A percentile compares a stretch with the other conserved stretches of the same genome.
Evolutionary conservation across 305 asterid species (phyloP).

Genomic region (Lippia alba): DNA sequence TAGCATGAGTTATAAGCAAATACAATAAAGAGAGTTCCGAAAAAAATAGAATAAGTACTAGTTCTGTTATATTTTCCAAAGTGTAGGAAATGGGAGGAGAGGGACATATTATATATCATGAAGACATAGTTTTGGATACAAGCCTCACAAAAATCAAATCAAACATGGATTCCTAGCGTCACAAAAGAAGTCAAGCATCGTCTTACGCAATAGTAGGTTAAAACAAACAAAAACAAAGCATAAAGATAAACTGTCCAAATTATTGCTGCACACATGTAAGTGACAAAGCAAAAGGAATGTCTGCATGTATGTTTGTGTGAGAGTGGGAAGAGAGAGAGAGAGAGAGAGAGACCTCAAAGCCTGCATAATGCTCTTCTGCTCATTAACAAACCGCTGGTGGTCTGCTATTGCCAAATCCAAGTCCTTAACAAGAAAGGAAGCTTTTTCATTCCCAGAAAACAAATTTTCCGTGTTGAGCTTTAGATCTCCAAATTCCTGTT

Average conservation of each 20-base stretch:
- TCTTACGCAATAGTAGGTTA: no score
- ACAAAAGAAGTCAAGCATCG: background rate
- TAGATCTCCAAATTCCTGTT: conserved; percentile 74
- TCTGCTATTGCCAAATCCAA: conserved; percentile 62
- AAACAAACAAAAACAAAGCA: no score
- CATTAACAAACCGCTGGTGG: conserved; percentile 57
- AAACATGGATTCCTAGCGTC: background rate
- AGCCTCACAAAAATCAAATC: conserved; percentile 14
- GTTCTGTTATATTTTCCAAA: background rate
- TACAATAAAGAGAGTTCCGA: background rate
- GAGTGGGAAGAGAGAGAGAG: no score
- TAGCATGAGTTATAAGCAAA: conserved; percentile 9
- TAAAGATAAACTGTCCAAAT: no score
- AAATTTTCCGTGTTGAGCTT: conserved; percentile 63
- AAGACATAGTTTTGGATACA: conserved; percentile 1
- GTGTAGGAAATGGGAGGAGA: no score
- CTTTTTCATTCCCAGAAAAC: conserved; percentile 55
- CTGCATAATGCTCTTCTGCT: conserved; percentile 84
- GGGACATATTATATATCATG: conserved; percentile 2
- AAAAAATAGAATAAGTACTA: conserved; percentile 9
- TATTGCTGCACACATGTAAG: no score
- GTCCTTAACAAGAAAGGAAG: conserved; percentile 61
- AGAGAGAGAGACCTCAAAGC: conserved; percentile 60
- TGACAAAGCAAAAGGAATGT: no score
- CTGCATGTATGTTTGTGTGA: no score